phyloP scores from a whole-genome alignment of 306 rosid genomes.

The Quercus gilva region DNA sequence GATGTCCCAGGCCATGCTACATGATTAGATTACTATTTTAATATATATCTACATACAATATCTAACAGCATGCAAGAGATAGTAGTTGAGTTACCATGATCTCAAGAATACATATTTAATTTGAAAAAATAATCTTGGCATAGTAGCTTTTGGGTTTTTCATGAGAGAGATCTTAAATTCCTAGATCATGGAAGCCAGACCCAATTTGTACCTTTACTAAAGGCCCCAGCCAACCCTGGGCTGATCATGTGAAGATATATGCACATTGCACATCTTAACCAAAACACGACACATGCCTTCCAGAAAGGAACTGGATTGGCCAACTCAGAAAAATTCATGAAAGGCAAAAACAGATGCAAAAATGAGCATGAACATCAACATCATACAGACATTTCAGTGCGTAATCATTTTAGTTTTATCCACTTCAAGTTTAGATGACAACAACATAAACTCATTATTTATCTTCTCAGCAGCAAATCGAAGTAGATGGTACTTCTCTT shows the following conservation, averaged over 20 bases:
- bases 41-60: neutral
- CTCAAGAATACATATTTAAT: neutral
- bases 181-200: constrained; percentile 11
- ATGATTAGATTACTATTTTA: constrained; percentile 14
- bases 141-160: constrained; percentile 9
- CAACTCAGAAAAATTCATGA: neutral
- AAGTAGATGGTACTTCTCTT: neutral
- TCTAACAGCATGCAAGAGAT: constrained; percentile 12
- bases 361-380: neutral
- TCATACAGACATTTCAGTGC: neutral
- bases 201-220: constrained; percentile 9
- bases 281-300: too few relatives aligned
- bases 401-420: neutral
- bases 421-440: neutral
- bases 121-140: neutral
- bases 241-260: neutral
- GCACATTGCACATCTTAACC: too few relatives aligned
- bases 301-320: too few relatives aligned
- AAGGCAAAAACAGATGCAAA: neutral
- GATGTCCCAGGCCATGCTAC: constrained; percentile 14
- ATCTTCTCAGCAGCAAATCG: neutral
- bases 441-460: neutral
- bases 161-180: neutral
- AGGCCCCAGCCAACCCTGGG: constrained; percentile 6
- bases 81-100: constrained; percentile 7